Evolutionary conservation across 495 filamentous ascomycete genomes (phyloP).

Genomic region (Pyronema omphalodes): DNA sequence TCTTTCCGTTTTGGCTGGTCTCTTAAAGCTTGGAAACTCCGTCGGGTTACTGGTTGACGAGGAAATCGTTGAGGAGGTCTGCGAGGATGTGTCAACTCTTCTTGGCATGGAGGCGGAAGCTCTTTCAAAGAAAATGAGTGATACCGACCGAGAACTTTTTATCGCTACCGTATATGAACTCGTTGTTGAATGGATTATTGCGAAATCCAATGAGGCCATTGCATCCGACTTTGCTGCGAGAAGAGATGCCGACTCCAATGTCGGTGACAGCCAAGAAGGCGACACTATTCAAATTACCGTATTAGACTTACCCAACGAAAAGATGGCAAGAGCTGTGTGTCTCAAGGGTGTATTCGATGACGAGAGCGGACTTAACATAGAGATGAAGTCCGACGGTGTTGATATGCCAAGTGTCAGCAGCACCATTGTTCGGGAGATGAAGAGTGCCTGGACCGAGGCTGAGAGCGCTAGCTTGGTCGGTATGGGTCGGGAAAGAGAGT

Average conservation of each 20-base stretch:
- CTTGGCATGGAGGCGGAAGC: constrained; percentile 76
- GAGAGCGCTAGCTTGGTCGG: constrained; percentile 65
- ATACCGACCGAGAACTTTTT: constrained; percentile 61
- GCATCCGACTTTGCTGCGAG: constrained; percentile 46
- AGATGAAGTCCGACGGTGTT: constrained; percentile 93
- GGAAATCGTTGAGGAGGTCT: constrained; percentile 67
- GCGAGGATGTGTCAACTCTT: constrained; percentile 74
- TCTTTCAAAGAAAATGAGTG: constrained; percentile 56
- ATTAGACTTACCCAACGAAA: constrained; percentile 64
- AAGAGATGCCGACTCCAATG: constrained; percentile 42
- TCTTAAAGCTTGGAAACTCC: constrained; percentile 83
- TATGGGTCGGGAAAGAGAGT: constrained; percentile 53
- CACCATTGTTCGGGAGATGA: constrained; percentile 72
- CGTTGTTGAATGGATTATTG: constrained; percentile 83
- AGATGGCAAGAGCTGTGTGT: constrained; percentile 64
- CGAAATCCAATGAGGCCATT: constrained; percentile 80
- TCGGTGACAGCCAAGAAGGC: constrained; percentile 40
- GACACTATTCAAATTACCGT: constrained; percentile 83
- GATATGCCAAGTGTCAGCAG: constrained; percentile 46
- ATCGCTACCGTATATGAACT: constrained; percentile 85
- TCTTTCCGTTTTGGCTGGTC: constrained; percentile 63
- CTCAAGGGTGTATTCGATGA: constrained; percentile 88
- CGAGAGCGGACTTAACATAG: constrained; percentile 71
- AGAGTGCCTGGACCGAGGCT: constrained; percentile 54
- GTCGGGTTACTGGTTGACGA: constrained; percentile 69